These are phyloP conservation scores for Marsdenia floribunda DNA, from an alignment of 257 asterid genomes.

Conservation along the genomic window DNA sequence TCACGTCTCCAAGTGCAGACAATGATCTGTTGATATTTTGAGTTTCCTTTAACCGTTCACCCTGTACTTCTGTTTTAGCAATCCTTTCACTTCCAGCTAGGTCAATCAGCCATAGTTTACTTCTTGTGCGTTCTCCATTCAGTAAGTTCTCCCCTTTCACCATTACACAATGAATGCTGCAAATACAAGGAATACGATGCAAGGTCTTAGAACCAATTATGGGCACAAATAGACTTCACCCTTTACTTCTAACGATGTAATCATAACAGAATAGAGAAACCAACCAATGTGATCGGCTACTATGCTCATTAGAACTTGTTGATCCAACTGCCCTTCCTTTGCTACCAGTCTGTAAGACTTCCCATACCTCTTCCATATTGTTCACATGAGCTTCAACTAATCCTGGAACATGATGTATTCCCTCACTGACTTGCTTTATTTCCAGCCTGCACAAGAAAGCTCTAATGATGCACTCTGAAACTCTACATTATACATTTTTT, in stretches of 20 bases:
- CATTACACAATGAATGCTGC: constrained; percentile 94
- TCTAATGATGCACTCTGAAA: not conserved
- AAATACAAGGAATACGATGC: constrained; percentile 1
- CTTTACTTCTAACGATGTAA: not conserved
- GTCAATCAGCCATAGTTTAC: constrained; percentile 94
- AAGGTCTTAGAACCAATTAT: constrained; percentile 1
- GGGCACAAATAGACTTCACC: constrained; percentile 1
- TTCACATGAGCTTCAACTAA: constrained; percentile 75
- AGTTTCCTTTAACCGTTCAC: constrained; percentile 86
- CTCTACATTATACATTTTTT: not conserved
- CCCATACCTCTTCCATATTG: constrained; percentile 84
- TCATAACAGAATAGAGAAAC: not conserved
- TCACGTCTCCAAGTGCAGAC: constrained; percentile 96
- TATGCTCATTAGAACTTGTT: constrained; percentile 83
- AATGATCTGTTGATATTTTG: constrained; percentile 90
- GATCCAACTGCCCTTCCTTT: constrained; percentile 87
- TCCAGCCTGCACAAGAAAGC: constrained; percentile 55
- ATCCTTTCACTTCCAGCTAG: constrained; percentile 94
- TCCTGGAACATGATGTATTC: constrained; percentile 91
- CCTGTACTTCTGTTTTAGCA: constrained; percentile 91
- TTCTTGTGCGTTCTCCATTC: constrained; percentile 80
- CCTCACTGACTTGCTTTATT: constrained; percentile 87
- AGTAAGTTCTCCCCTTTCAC: constrained; percentile 83
- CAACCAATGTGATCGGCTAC: constrained; percentile 98
- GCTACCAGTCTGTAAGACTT: constrained; percentile 77